These are phyloP conservation scores for Podaxis mareebaensis DNA, from an alignment of 768 basidiomycete species.

Conservation along the genomic window DNA sequence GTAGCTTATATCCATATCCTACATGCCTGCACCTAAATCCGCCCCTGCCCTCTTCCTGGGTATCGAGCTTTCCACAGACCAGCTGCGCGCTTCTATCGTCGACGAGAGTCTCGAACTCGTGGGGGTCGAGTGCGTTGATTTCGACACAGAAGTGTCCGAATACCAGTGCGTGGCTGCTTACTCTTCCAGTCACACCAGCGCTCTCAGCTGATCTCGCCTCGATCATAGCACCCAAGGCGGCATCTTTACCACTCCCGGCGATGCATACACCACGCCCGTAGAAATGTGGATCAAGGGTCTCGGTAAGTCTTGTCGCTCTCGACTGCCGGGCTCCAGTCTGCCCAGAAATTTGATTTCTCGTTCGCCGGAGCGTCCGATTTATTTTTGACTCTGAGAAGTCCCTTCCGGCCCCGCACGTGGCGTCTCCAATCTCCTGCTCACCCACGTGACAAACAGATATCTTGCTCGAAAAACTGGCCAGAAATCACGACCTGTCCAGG, in stretches of 20 bases:
- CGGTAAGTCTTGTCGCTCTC: slow-evolving; percentile 49
- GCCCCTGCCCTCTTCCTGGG: slow-evolving; percentile 72
- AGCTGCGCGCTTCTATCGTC: slow-evolving; percentile 79
- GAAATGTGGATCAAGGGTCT: slow-evolving; percentile 91
- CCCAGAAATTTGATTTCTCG: slow-evolving; percentile 63
- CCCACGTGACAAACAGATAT: slow-evolving; percentile 53
- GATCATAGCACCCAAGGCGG: slow-evolving; percentile 74
- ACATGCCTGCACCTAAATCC: slow-evolving; percentile 45
- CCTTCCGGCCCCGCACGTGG: slow-evolving; percentile 28
- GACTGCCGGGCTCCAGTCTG: slow-evolving; percentile 9
- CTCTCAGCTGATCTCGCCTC: slow-evolving; percentile 16
- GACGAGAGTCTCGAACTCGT: slow-evolving; percentile 82
- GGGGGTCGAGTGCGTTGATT: slow-evolving; percentile 81
- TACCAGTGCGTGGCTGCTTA: slow-evolving; percentile 65
- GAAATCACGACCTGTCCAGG: slow-evolving; percentile 67
- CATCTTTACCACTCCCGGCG: slow-evolving; percentile 83
- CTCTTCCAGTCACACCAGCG: slow-evolving; percentile 16
- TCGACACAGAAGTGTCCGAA: slow-evolving; percentile 77
- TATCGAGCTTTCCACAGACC: slow-evolving; percentile 83
- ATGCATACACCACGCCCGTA: slow-evolving; percentile 84
- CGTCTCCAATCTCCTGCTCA: slow-evolving; percentile 30
- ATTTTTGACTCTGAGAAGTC: slow-evolving; percentile 22
- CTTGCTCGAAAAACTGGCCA: slow-evolving; percentile 71
- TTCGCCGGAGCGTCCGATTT: slow-evolving; percentile 30
- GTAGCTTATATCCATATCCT: slow-evolving; percentile 30